Conservation (phyloP, 441 rosid species). For the Pelargonium cotyledonis region DNA sequence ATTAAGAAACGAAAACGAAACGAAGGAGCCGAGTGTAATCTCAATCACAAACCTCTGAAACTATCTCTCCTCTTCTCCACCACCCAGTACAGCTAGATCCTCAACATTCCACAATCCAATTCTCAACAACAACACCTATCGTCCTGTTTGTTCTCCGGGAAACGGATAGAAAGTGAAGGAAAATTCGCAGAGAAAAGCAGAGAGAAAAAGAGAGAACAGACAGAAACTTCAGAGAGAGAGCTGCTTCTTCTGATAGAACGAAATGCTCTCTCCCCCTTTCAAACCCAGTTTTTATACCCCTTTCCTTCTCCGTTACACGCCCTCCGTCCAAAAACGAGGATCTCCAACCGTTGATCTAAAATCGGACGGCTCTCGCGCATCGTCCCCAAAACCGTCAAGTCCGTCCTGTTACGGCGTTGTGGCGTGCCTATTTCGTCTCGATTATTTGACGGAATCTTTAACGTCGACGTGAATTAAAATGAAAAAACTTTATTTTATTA, state of each 20-base stretch:
- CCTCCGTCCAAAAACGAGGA: constrained; percentile 14
- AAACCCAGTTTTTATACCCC: constrained; percentile 26
- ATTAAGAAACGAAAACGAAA: background rate
- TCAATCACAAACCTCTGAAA: constrained; percentile 26
- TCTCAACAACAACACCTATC: constrained; percentile 10
- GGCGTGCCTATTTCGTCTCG: constrained; percentile 5
- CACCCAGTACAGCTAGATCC: constrained; percentile 28
- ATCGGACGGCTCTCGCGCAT: constrained; percentile 26
- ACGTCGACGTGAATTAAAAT: background rate
- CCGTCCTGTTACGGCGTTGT: constrained; percentile 24
- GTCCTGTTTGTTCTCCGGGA: constrained; percentile 31
- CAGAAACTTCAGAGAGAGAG: constrained; percentile 15
- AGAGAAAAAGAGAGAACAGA: constrained; percentile 11
- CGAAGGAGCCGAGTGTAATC: constrained; percentile 6
- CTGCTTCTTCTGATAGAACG: constrained; percentile 25
- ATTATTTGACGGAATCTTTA: constrained; percentile 32
- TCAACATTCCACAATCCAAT: constrained; percentile 22
- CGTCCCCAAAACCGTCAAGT: constrained; percentile 22
- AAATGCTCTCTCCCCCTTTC: constrained; percentile 22
- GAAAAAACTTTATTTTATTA: background rate
- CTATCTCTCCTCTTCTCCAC: background rate
- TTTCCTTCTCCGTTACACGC: constrained; percentile 21
- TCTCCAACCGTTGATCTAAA: constrained; percentile 19
- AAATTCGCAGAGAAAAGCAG: constrained; percentile 25
- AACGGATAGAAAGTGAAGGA: constrained; percentile 29